A percentile compares a stretch with the other conserved stretches of the same genome.
phyloP scores from a whole-genome alignment of 2,329 filamentous ascomycete genomes.

The Fusarium azukiicola region DNA sequence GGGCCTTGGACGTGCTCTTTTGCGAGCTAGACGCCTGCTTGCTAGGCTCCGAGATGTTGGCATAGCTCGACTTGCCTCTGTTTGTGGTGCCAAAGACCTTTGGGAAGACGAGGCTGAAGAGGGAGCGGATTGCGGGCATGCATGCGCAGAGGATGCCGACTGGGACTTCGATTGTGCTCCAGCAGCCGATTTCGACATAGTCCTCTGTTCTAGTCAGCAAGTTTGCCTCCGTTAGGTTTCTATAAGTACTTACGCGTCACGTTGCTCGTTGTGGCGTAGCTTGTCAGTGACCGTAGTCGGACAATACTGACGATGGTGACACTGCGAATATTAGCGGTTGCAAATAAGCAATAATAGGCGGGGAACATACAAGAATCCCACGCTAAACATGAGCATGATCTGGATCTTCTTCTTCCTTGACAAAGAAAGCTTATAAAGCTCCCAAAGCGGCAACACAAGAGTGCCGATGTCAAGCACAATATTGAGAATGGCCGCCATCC shows the following conservation, averaged over 20 bases:
- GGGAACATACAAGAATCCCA: conserved; percentile 31
- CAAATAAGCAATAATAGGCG: background rate
- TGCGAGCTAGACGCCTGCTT: background rate
- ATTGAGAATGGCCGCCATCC: conserved; percentile 71
- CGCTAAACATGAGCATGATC: conserved; percentile 40
- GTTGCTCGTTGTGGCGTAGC: conserved; percentile 38
- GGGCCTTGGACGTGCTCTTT: background rate
- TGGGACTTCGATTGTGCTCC: conserved; percentile 57
- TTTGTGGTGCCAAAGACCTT: conserved; percentile 41
- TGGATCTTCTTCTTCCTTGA: conserved; percentile 35
- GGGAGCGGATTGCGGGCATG: conserved; percentile 52
- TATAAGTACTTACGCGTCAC: conserved; percentile 27
- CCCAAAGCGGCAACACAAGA: conserved; percentile 16
- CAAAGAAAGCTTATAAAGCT: conserved; percentile 27
- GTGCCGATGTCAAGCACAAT: conserved; percentile 69
- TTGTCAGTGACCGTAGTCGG: conserved; percentile 28
- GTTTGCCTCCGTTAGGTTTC: no score
- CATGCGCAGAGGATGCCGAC: conserved; percentile 57
- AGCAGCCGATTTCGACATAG: conserved; percentile 50
- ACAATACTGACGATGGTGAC: conserved; percentile 34
- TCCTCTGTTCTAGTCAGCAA: conserved; percentile 45
- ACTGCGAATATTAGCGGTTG: conserved; percentile 5
- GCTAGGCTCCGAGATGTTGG: conserved; percentile 33
- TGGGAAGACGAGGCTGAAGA: conserved; percentile 43
- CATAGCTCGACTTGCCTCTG: conserved; percentile 33